phyloP scores from a whole-genome alignment of 1,284 basidiomycete genomes.

The Boletus coffeatus region DNA sequence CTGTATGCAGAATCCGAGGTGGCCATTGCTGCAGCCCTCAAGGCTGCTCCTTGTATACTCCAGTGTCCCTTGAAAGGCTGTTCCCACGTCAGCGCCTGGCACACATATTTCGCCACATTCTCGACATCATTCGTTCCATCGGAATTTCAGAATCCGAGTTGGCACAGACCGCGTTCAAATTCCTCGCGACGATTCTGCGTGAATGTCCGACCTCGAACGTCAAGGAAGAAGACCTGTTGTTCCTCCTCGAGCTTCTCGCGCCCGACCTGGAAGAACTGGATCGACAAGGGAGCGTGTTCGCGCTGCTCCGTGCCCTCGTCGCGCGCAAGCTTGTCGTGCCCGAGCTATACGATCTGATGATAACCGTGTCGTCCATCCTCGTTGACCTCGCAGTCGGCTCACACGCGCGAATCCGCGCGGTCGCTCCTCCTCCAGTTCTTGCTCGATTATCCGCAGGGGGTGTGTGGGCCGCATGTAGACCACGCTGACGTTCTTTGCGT shows the following conservation, averaged over 20 bases:
- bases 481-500: conserved; percentile 91
- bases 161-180: conserved; percentile 85
- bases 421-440: conserved; percentile 91
- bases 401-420: conserved; percentile 87
- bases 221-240: conserved; percentile 86
- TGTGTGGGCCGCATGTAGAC: conserved; percentile 81
- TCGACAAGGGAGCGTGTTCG: conserved; percentile 85
- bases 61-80: conserved; percentile 78
- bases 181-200: conserved; percentile 81
- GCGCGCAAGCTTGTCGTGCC: conserved; percentile 89
- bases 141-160: conserved; percentile 91
- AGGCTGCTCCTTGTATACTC: conserved; percentile 76
- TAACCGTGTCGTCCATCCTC: conserved; percentile 89
- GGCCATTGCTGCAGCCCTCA: conserved; percentile 79
- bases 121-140: conserved; percentile 79
- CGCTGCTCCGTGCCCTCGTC: conserved; percentile 90
- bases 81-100: conserved; percentile 69
- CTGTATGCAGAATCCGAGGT: conserved; percentile 82
- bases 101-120: conserved; percentile 81
- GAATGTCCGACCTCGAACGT: conserved; percentile 78
- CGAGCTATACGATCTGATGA: conserved; percentile 98
- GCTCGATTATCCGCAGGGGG: conserved; percentile 92
- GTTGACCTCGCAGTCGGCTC: conserved; percentile 87
- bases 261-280: conserved; percentile 93
- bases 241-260: conserved; percentile 78